A percentile compares a stretch with the other conserved stretches of the same genome.
Conservation (phyloP, 2,329 filamentous ascomycete genomes). For the Xylariaceae sp. region DNA sequence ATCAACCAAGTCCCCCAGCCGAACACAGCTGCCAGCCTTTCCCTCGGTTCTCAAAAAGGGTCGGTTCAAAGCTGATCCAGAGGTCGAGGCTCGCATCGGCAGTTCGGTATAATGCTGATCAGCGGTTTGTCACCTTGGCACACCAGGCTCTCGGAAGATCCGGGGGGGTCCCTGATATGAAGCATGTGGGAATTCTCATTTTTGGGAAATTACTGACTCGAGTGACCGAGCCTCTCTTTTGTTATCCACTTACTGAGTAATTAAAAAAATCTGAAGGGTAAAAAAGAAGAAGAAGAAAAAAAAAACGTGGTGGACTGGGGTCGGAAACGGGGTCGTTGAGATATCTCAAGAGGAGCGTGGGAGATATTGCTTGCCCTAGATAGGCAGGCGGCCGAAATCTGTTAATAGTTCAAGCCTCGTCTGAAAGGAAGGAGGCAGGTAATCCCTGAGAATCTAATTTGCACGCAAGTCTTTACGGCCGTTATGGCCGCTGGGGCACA, state of each 20-base stretch:
- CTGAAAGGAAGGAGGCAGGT: not conserved
- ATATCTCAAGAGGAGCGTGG: constrained; percentile 3
- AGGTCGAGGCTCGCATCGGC: constrained; percentile 22
- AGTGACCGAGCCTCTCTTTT: not conserved
- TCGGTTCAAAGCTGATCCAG: constrained; percentile 10
- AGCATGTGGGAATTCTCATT: constrained; percentile 1
- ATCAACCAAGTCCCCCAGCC: constrained; percentile 13
- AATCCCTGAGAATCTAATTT: not conserved
- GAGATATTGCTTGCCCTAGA: constrained; percentile 19
- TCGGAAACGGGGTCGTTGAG: constrained; percentile 1
- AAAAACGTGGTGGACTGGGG: constrained; percentile 26
- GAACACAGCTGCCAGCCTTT: constrained; percentile 18
- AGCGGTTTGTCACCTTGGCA: not conserved
- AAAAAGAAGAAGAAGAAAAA: not conserved
- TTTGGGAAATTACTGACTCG: constrained; percentile 15
- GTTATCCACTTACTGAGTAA: constrained; percentile 10
- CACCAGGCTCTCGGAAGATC: constrained; percentile 4
- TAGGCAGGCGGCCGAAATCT: constrained; percentile 15
- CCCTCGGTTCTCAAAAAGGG: not conserved
- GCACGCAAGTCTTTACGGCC: not conserved
- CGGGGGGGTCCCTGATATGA: constrained; percentile 10
- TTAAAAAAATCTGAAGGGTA: not conserved
- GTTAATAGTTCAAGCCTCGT: constrained; percentile 18
- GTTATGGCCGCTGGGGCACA: constrained; percentile 16
- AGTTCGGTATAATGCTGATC: constrained; percentile 21